Conservation (phyloP, 441 rosid genomes). For the Pelargonium australe region DNA sequence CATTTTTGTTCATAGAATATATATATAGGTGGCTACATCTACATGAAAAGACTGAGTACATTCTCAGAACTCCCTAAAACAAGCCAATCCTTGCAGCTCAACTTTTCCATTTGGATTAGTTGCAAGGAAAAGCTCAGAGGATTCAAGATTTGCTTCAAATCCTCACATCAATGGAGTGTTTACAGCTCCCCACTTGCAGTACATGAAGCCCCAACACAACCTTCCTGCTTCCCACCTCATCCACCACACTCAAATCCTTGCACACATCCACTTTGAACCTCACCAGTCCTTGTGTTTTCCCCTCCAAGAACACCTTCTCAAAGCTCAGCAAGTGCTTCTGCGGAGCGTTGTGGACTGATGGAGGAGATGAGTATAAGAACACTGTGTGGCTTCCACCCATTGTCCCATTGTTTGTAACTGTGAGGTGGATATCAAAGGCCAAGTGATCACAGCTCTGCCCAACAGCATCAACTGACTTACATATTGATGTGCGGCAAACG, state of each 20-base stretch:
- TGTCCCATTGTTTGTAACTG: conserved; percentile 44
- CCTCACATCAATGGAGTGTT: conserved; percentile 49
- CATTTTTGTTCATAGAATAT: too few relatives aligned
- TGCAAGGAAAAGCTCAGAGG: neutral
- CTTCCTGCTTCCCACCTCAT: conserved; percentile 56
- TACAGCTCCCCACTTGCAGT: conserved; percentile 66
- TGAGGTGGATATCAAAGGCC: conserved; percentile 41
- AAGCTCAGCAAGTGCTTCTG: conserved; percentile 65
- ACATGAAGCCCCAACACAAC: conserved; percentile 63
- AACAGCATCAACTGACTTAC: conserved; percentile 47
- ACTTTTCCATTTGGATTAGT: too few relatives aligned
- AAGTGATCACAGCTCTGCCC: conserved; percentile 36
- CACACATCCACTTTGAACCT: conserved; percentile 59
- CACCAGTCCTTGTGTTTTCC: conserved; percentile 34
- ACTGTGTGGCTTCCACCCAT: conserved; percentile 62
- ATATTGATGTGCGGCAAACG: conserved; percentile 43
- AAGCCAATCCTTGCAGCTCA: too few relatives aligned
- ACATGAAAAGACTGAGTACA: too few relatives aligned
- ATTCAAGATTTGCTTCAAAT: conserved; percentile 32
- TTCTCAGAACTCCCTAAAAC: too few relatives aligned
- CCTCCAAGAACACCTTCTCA: conserved; percentile 51
- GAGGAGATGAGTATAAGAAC: conserved; percentile 65
- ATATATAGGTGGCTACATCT: too few relatives aligned
- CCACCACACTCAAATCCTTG: conserved; percentile 72
- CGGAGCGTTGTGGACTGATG: conserved; percentile 63